Evolutionary conservation across 2,329 filamentous ascomycete species (phyloP), one percentile per base, ranked within the genome.

Genomic region (Graphiopsis chlorocephala): DNA sequence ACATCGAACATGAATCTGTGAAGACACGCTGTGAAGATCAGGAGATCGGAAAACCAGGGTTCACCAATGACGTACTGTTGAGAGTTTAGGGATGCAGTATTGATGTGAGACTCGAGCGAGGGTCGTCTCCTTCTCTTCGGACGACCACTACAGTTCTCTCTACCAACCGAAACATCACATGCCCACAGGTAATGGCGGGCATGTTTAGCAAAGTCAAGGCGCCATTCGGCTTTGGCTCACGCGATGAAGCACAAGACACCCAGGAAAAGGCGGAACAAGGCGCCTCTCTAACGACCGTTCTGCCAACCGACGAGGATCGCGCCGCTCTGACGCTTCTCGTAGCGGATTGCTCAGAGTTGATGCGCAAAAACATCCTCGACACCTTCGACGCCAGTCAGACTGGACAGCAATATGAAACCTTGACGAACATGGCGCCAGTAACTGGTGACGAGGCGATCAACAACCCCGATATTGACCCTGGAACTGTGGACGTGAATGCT

Each of bases 291-390:
- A 81, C 78, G 1, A 82, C 81, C 6, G 76, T 83, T 26, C 76
- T 83, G 58, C 71, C 74, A 25, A 80, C 78, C 8, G 72, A 75
- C 8, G 73, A 79, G 29, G 75, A 81, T 17, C 78, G 80, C 17
- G 72, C 75, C 48, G 78, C 81, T 29, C 74, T 83, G 23, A 81
- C 79, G 0, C 73, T 82, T 17, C 75, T 83, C n/a, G 72, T 83
- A 20, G 78, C 79, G 15, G 77, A 79, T 45, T 79, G 78, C 65
- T 81, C 79, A 12, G 79, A 79, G 66, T 72, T 74, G 1, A 82
- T 82, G 80, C 77, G 78, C 28, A 77, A 80, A 61, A 76, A 72
- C 5, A 76, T 83, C 35, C 69, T 78, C 8, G 77, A 79, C 57
- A 78, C 75, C 2, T 83, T 82, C 68, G 74, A 78, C 45, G 72